Base-by-base conservation (phyloP, 345 rosid species). In the Aquilaria malaccensis region DNA sequence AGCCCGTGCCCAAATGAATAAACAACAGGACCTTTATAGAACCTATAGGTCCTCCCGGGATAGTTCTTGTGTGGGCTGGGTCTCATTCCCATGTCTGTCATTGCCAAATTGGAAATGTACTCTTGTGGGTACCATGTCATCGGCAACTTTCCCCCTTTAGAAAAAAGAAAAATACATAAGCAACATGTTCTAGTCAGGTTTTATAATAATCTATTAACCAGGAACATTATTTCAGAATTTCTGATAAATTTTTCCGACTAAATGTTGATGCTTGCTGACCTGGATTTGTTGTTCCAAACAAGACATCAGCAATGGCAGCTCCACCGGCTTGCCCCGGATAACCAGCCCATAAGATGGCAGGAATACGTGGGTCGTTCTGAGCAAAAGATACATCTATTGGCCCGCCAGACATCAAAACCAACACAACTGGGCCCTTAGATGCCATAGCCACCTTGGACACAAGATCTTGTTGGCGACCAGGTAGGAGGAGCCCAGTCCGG, bases 301-400 rank as follows among this genome's bases (percentile, higher is more conserved):
- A 62, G 11, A 87, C 68, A 73, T 93, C 94, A 7, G 88, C 94
- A 10, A 93, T 80, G n/a, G 98, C 98, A 2, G 74, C 62, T 2
- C 97, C 98, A 3, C 98, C 98, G 33, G 82, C 87, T 55, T 93
- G 91, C 46, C 98, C 98, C 0, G 97, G 97, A 72, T 93, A 93
- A 30, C 98, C 98, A 61, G 90, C 97, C 98, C 98, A 93, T 50
- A 93, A 13, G 60, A 93, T 85, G 14, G 89, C 80, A 6, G 70
- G 53, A 32, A 93, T 69, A 1, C 71, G 79, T 4, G 67, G 73
- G 58, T 87, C 74, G 9, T 76, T 63, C 63, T 83, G 77, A 2
- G 94, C 94, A 6, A 93, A 85, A 13, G 90, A 65, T 32, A 93
- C 56, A 56, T 89, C 98, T 10, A 89, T 65, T 2, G 98, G 97